These are phyloP conservation scores for Adansonia grandidieri DNA, from an alignment of 441 rosid genomes.

Conservation along the genomic window DNA sequence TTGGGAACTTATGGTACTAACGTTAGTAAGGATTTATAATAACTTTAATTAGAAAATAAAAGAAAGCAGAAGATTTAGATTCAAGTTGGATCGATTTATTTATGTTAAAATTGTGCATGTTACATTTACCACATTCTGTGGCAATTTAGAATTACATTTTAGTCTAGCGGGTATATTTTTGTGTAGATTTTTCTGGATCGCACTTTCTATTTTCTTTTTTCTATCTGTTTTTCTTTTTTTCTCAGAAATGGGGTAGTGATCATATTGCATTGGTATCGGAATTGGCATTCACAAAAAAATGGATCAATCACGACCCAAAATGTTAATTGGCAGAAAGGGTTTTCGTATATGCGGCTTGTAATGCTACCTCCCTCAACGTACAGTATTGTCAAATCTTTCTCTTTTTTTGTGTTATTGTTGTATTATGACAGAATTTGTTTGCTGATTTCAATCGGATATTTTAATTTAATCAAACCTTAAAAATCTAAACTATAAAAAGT, in stretches of 20 bases:
- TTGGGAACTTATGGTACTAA: not conserved
- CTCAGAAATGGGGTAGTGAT: constrained; percentile 98
- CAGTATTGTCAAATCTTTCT: not conserved
- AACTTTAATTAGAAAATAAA: not conserved
- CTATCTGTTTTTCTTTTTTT: not conserved
- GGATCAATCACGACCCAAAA: constrained; percentile 23
- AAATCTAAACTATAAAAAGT: not conserved
- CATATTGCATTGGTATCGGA: constrained; percentile 91
- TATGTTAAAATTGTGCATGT: not conserved
- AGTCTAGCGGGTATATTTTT: not conserved
- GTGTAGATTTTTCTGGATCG: not conserved
- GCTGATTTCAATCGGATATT: not conserved
- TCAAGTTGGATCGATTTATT: not conserved
- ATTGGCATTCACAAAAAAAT: constrained; percentile 53
- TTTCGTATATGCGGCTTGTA: not conserved
- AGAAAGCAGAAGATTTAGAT: not conserved
- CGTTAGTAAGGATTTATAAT: not conserved
- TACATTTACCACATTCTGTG: not conserved
- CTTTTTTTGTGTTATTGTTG: not conserved
- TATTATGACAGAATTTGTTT: not conserved
- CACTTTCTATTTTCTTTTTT: not conserved
- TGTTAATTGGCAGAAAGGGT: not conserved
- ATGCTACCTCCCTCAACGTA: not conserved
- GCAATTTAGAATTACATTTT: not conserved
- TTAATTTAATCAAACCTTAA: not conserved